Evolutionary conservation across 306 rosid species (phyloP), one percentile per base, ranked within the genome.

Genomic region (Begonia fuchsioides): DNA sequence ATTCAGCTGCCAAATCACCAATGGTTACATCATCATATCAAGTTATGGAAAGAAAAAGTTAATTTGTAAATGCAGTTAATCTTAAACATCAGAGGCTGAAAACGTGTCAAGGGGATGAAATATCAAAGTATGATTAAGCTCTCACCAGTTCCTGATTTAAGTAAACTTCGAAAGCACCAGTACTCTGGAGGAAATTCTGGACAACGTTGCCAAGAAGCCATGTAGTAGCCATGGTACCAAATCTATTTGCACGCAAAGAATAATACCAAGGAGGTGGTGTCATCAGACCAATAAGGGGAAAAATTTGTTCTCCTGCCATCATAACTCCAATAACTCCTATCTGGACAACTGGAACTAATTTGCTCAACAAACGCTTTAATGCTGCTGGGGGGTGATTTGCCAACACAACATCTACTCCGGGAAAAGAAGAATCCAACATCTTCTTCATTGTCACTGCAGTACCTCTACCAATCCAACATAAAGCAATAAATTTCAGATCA

Each of bases 131-230:
- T 26, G 32, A 13, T 13, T 39, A 16, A 47, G 56, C 13, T 78
- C 95, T 13, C 58, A 88, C 96, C 96, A 70, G 72, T 55, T 78
- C 81, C 15, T 67, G 73, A n/a, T 88, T 83, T 68, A 78, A 70
- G 80, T 57, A 81, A 51, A 83, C 74, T 76, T 81, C 93, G 56
- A 88, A 83, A 15, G 83, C 86, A 18, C 94, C 95, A 17, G 90
- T 67, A 69, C 85, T 82, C 13, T 83, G 93, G 45, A 88, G 73
- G 79, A 78, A 83, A 55, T 87, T 74, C 63, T 80, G 87, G 46
- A 82, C 38, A 9, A 80, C 55, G 55, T 77, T 78, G 58, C 96
- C 96, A 40, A 88, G 88, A 76, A 83, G 96, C 94, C 86, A 88
- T 44, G 83, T 54, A 51, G 71, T 69, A 2, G 93, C 86, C 4